Base-by-base conservation (phyloP, 306 rosid genomes). In the Cucurbita argyrosperma region DNA sequence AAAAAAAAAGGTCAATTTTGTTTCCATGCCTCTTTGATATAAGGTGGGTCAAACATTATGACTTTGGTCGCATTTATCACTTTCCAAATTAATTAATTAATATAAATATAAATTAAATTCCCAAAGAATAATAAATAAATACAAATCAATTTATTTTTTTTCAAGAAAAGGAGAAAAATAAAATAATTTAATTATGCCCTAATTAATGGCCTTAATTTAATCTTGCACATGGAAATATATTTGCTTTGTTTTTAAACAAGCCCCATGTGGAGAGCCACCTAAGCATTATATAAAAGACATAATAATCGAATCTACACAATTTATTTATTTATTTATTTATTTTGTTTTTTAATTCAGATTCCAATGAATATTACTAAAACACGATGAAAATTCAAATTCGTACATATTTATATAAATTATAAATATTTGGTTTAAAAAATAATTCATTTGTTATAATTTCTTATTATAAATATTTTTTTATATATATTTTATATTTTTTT, bases 211-310 rank as follows among this genome's bases (percentile, higher is more conserved):
- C 8, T 39, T 65, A 65, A 64, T 64, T 64, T 64, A 64, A 39
- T 40, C 16, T 18, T 64, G 52, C 71, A 65, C 71, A 65, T 65
- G 71, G 51, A 65, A n/a, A 65, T 8, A 42, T 65, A 65, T 39
- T 65, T 65, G 7, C 3, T 63, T 5, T 8, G 13, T 63, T 39
- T 38, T 63, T 3, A 39, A 63, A 39, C 40, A 1, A 65, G 4
- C 52, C 43, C 71, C 71, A 65, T 65, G 71, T 65, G 71, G n/a
- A n/a, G 52, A 65, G 51, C 71, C 71, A 65, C 71, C 71, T 42
- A 40, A 65, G 71, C 71, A 65, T 60, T 13, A 46, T 10, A 12
- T 64, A 42, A 7, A 42, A 30, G 8, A 64, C 71, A 42, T 64
- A 40, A 16, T 40, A 42, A 64, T 64, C 51, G 12, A 64, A 40